Percentiles rank a stretch among this genome's conserved stretches.
Evolutionary conservation across 495 filamentous ascomycete genomes (phyloP).

Genomic region (Tuber aestivum): DNA sequence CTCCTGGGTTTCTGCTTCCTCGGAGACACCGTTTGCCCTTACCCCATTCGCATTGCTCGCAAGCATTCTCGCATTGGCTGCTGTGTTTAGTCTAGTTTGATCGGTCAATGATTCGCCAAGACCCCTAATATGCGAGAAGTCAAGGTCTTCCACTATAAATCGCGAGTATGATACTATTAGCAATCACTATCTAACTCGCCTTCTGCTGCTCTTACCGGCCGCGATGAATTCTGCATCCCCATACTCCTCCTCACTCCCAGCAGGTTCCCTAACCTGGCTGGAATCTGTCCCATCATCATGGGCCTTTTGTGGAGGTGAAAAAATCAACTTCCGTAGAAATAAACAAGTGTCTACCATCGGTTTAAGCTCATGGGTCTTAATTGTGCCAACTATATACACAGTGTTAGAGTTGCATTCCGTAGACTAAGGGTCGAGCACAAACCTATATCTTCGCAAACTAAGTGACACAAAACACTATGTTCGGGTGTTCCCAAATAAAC

Average conservation of each 20-base stretch:
- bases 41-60: not conserved
- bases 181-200: not conserved
- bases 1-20: constrained; percentile 15
- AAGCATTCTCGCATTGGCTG: constrained; percentile 21
- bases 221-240: constrained; percentile 52
- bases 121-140: constrained; percentile 50
- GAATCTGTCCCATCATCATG: constrained; percentile 9
- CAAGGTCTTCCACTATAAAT: constrained; percentile 19
- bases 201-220: constrained; percentile 42
- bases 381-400: constrained; percentile 62
- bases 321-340: constrained; percentile 46
- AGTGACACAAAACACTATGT: constrained; percentile 62
- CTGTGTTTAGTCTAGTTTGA: constrained; percentile 13
- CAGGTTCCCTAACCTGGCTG: constrained; percentile 34
- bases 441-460: constrained; percentile 87
- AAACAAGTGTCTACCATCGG: constrained; percentile 54
- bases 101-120: constrained; percentile 32
- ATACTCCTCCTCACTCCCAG: constrained; percentile 12
- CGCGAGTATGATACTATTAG: not conserved
- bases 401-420: not conserved
- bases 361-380: constrained; percentile 56
- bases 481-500: constrained; percentile 52
- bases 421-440: constrained; percentile 13
- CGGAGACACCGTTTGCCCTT: not conserved
- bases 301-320: not conserved